Percentiles rank a stretch among this genome's conserved stretches.
Evolutionary conservation across 371 early-diverging fungal species (phyloP).

Genomic region (Dichotomocladium elegans): DNA sequence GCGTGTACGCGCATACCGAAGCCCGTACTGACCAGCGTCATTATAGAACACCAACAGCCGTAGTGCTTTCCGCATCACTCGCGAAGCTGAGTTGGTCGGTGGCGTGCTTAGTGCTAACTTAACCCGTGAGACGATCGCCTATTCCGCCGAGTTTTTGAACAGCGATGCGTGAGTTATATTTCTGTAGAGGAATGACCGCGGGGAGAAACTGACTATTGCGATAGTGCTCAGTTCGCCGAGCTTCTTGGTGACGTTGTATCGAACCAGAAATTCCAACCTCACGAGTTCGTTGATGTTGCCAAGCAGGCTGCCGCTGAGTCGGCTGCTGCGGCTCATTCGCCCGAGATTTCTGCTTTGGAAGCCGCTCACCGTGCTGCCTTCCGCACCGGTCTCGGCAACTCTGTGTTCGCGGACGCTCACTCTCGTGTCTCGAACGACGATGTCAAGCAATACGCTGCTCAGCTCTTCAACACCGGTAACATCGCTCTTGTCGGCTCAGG

Average conservation of each 20-base stretch:
- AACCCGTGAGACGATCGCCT: conserved; percentile 80
- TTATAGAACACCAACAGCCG: conserved; percentile 74
- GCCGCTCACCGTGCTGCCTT: conserved; percentile 88
- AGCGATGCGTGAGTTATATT: conserved; percentile 81
- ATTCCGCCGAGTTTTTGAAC: conserved; percentile 86
- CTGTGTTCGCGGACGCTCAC: conserved; percentile 74
- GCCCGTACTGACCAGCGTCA: background rate
- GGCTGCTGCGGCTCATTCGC: conserved; percentile 60
- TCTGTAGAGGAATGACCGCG: background rate
- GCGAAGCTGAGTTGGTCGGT: conserved; percentile 93
- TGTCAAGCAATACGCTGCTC: conserved; percentile 71
- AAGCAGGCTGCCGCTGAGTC: conserved; percentile 69
- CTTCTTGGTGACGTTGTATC: conserved; percentile 73
- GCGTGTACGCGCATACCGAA: too few species aligned
- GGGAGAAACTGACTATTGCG: background rate
- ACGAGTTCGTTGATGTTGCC: conserved; percentile 81
- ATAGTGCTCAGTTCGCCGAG: conserved; percentile 86
- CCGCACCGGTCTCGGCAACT: conserved; percentile 94
- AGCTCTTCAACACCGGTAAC: conserved; percentile 67
- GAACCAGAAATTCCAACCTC: conserved; percentile 79
- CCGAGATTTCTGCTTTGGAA: conserved; percentile 71
- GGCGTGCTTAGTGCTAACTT: conserved; percentile 77
- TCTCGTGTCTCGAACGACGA: conserved; percentile 55
- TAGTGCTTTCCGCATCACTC: conserved; percentile 83
- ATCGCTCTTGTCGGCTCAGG: conserved; percentile 87